Evolutionary conservation across 331 rosid genomes (phyloP).

Genomic region (Quercus lobata): DNA sequence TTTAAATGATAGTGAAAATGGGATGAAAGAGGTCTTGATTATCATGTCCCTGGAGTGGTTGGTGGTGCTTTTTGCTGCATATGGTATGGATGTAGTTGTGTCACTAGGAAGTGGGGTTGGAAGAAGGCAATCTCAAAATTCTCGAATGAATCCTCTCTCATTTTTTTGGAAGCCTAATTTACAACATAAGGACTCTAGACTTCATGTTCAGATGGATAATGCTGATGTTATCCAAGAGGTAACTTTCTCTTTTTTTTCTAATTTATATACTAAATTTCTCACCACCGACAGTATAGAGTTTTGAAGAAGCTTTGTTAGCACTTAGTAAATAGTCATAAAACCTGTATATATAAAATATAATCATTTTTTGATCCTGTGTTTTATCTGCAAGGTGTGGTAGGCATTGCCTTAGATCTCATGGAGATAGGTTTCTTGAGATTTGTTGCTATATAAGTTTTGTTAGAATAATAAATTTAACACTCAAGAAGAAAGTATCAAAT

Average conservation of each 20-base stretch:
- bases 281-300: background rate
- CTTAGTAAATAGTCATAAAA: too few species aligned
- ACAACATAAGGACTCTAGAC: conserved; percentile 44
- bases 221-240: conserved; percentile 77
- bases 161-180: conserved; percentile 26
- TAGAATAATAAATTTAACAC: too few species aligned
- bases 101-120: conserved; percentile 40
- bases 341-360: too few species aligned
- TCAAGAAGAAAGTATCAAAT: too few species aligned
- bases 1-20: conserved; percentile 56
- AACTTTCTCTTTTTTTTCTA: conserved; percentile 15
- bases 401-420: too few species aligned
- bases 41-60: conserved; percentile 85
- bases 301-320: background rate
- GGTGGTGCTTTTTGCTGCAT: conserved; percentile 54
- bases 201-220: conserved; percentile 55
- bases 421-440: too few species aligned
- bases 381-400: too few species aligned
- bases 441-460: too few species aligned
- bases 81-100: conserved; percentile 50
- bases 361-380: too few species aligned
- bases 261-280: background rate
- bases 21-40: conserved; percentile 64
- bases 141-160: conserved; percentile 24
- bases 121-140: conserved; percentile 40